Conservation (phyloP, 495 filamentous ascomycete species). For the Oidiodendron maius region DNA sequence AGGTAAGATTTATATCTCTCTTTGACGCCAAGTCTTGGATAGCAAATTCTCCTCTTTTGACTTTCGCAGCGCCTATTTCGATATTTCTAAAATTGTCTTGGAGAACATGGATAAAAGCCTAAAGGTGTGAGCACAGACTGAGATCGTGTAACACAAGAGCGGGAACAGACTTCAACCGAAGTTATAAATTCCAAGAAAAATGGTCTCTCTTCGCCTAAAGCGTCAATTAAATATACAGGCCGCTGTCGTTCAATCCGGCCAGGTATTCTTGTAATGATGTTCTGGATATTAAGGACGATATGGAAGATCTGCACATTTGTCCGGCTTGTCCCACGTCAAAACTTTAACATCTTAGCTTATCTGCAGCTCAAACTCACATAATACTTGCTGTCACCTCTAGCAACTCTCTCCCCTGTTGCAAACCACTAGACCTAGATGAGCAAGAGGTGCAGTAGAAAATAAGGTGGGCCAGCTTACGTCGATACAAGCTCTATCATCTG, state of each 20-base stretch:
- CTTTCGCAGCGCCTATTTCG: conserved; percentile 16
- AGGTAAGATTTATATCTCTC: conserved; percentile 17
- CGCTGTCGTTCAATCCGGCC: conserved; percentile 26
- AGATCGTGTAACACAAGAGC: not conserved
- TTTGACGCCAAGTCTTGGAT: conserved; percentile 22
- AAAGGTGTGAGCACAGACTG: too few relatives aligned
- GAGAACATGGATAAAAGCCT: conserved; percentile 18
- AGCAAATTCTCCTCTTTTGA: conserved; percentile 18
- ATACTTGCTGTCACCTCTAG: conserved; percentile 12
- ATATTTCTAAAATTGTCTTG: conserved; percentile 14
- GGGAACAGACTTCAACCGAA: conserved; percentile 15
- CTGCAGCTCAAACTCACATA: conserved; percentile 1
- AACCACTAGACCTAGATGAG: conserved; percentile 14
- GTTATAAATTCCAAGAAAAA: conserved; percentile 26
- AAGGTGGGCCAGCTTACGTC: too few relatives aligned
- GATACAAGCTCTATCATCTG: too few relatives aligned
- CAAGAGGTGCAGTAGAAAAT: too few relatives aligned
- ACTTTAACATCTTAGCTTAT: not conserved
- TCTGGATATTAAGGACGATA: conserved; percentile 22
- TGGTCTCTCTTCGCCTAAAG: conserved; percentile 19
- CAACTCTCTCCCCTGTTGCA: conserved; percentile 15
- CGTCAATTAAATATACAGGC: conserved; percentile 28
- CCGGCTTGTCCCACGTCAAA: not conserved
- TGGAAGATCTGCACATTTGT: conserved; percentile 24
- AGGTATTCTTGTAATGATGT: conserved; percentile 19